phyloP scores from a whole-genome alignment of 2,329 filamentous ascomycete genomes.

The Aspergillus terreus region DNA sequence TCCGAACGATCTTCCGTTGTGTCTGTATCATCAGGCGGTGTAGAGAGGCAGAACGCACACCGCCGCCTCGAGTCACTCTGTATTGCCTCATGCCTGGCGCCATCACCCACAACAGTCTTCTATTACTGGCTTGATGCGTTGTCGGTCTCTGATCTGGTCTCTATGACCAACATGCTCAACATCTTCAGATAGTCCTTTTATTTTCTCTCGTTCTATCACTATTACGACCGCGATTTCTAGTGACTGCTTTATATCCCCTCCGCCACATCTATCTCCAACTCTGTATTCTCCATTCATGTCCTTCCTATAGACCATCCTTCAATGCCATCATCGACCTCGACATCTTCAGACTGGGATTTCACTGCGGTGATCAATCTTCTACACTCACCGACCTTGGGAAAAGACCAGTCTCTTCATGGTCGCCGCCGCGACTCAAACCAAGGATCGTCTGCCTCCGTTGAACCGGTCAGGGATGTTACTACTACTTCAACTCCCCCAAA shows the following conservation, averaged over 20 bases:
- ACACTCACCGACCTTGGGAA: slow-evolving; percentile 26
- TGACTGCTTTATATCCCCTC: slow-evolving; percentile 7
- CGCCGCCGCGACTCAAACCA: slow-evolving; percentile 10
- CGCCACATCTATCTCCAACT: neutral
- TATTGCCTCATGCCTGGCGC: slow-evolving; percentile 2
- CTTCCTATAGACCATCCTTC: slow-evolving; percentile 13
- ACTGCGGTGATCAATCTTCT: slow-evolving; percentile 43
- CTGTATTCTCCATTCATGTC: neutral
- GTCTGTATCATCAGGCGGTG: slow-evolving; percentile 9
- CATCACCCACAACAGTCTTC: slow-evolving; percentile 2
- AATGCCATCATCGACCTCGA: slow-evolving; percentile 28
- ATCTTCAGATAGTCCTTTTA: slow-evolving; percentile 3
- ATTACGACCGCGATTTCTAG: neutral
- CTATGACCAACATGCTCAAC: slow-evolving; percentile 20
- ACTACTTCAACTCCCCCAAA: neutral
- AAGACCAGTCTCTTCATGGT: slow-evolving; percentile 7
- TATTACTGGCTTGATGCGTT: slow-evolving; percentile 10
- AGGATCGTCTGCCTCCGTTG: slow-evolving; percentile 5
- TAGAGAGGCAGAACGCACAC: slow-evolving; percentile 3
- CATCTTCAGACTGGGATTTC: slow-evolving; percentile 43
- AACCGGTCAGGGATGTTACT: slow-evolving; percentile 8
- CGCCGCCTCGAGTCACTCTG: slow-evolving; percentile 15
- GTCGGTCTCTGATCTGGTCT: slow-evolving; percentile 9
- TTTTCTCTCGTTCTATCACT: neutral
- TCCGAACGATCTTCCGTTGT: neutral